Evolutionary conservation across 1,284 basidiomycete genomes (phyloP).

Genomic region (Puccinia coronata): DNA sequence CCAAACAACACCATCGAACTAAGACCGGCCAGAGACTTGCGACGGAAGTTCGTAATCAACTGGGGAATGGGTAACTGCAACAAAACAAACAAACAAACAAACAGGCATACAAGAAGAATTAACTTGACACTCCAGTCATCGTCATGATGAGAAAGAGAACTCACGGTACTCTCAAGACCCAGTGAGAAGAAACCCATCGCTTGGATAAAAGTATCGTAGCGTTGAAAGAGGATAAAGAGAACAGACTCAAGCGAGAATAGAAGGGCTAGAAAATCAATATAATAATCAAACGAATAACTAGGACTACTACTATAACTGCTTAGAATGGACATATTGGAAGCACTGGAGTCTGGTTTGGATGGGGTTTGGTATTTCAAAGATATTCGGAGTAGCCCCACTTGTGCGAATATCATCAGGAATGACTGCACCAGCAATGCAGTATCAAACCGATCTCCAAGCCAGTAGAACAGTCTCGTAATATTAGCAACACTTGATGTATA

Average conservation of each 20-base stretch:
- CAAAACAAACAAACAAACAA: neutral
- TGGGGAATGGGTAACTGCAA: conserved; percentile 62
- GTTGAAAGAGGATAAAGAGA: conserved; percentile 55
- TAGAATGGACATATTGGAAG: too few species aligned
- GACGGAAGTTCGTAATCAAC: conserved; percentile 61
- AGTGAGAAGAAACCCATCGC: conserved; percentile 63
- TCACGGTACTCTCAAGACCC: conserved; percentile 62
- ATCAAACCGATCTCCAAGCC: conserved; percentile 63
- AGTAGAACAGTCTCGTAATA: conserved; percentile 58
- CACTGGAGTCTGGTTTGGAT: neutral
- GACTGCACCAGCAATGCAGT: conserved; percentile 61
- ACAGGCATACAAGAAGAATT: neutral
- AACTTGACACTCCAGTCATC: neutral
- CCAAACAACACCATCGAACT: conserved; percentile 60
- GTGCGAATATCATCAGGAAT: conserved; percentile 61
- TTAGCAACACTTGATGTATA: conserved; percentile 32
- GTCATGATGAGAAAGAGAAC: neutral
- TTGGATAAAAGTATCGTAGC: conserved; percentile 53
- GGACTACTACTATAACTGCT: too few species aligned
- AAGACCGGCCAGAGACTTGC: conserved; percentile 63
- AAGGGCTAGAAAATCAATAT: conserved; percentile 62
- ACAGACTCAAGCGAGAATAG: conserved; percentile 60
- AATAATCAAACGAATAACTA: conserved; percentile 53
- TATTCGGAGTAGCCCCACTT: conserved; percentile 62
- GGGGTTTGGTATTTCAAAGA: conserved; percentile 59